Conservation (phyloP, 148 eudicot genomes). For the Euryodendron excelsum region DNA sequence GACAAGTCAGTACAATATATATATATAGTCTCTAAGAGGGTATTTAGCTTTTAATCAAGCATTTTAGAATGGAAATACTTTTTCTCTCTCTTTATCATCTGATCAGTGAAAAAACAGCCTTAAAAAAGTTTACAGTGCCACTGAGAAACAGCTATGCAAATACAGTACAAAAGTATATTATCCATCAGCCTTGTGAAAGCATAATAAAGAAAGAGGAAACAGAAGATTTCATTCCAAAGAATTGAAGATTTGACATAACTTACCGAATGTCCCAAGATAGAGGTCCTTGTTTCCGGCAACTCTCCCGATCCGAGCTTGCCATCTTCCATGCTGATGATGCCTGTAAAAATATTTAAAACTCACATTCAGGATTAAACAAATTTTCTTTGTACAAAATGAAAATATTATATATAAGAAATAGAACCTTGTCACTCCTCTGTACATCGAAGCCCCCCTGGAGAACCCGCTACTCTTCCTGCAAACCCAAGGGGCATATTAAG, state of each 20-base stretch:
- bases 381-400: neutral
- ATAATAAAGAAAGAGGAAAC: neutral
- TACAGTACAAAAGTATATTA: slow-evolving; percentile 12
- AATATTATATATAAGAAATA: neutral
- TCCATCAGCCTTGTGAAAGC: slow-evolving; percentile 34
- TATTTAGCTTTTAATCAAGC: neutral
- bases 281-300: slow-evolving; percentile 97
- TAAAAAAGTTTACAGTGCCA: neutral
- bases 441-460: slow-evolving; percentile 92
- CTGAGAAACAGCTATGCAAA: neutral
- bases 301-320: slow-evolving; percentile 96
- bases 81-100: slow-evolving; percentile 6
- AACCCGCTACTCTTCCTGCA: slow-evolving; percentile 95
- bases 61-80: neutral
- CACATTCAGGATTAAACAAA: neutral
- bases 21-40: too few species aligned
- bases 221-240: too few species aligned
- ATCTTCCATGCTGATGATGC: slow-evolving; percentile 97
- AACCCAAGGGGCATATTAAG: neutral
- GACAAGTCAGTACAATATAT: neutral
- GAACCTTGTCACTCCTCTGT: slow-evolving; percentile 96
- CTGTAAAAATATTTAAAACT: slow-evolving; percentile 31
- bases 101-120: slow-evolving; percentile 15
- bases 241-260: slow-evolving; percentile 14
- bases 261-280: slow-evolving; percentile 92